These are phyloP conservation scores for Tuber borchii DNA, from an alignment of 495 filamentous ascomycete genomes.

Conservation along the genomic window DNA sequence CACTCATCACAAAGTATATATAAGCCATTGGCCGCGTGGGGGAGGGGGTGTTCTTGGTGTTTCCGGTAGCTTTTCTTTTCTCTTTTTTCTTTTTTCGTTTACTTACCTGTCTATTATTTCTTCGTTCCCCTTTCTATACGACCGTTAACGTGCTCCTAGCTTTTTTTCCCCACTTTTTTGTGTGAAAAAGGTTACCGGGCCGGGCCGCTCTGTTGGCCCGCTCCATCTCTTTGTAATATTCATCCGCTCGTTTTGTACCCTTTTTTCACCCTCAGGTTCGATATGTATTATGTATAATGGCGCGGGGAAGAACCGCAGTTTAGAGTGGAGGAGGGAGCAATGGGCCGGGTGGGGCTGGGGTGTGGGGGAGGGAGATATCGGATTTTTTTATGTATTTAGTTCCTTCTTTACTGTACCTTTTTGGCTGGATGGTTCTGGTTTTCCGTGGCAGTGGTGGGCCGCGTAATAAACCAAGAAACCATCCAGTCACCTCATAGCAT, in stretches of 20 bases:
- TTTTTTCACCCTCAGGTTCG: neutral
- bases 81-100: neutral
- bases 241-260: neutral
- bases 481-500: neutral
- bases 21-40: neutral
- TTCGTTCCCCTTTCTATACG: neutral
- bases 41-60: neutral
- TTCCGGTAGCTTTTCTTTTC: neutral
- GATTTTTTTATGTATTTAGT: neutral
- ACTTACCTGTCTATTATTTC: neutral
- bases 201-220: neutral
- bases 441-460: neutral
- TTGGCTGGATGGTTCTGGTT: neutral
- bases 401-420: neutral
- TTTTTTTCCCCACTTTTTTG: neutral
- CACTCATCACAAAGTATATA: slow-evolving; percentile 1
- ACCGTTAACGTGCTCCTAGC: neutral
- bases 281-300: neutral
- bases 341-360: neutral
- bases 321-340: neutral
- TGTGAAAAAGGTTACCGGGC: neutral
- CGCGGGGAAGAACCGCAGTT: neutral
- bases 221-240: neutral
- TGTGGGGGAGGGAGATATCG: neutral
- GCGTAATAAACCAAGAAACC: neutral